These are phyloP conservation scores for Mycena sanguinolenta DNA, from an alignment of 768 basidiomycete species.

Conservation along the genomic window DNA sequence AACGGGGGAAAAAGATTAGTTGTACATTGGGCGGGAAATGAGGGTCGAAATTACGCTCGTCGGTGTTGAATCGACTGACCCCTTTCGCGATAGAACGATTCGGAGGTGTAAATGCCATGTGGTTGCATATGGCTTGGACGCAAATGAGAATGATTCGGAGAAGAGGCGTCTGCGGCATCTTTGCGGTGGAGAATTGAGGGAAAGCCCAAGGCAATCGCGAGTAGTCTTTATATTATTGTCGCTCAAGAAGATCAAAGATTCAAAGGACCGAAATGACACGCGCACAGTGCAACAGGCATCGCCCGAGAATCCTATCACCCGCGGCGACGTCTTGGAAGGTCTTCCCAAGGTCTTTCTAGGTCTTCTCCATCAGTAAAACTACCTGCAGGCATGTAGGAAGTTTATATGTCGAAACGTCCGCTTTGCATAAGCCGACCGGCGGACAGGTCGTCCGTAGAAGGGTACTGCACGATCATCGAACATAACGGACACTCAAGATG, in stretches of 20 bases:
- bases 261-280: constrained; percentile 16
- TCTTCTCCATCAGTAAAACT: constrained; percentile 15
- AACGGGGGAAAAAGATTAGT: too few relatives aligned
- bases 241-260: constrained; percentile 21
- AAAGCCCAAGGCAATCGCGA: background rate
- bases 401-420: background rate
- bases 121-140: constrained; percentile 58
- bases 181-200: background rate
- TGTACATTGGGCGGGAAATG: too few relatives aligned
- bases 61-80: constrained; percentile 56
- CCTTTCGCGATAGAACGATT: constrained; percentile 60
- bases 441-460: background rate
- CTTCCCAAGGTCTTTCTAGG: background rate
- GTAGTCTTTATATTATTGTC: constrained; percentile 14
- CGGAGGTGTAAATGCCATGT: constrained; percentile 62
- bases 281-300: constrained; percentile 4
- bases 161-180: constrained; percentile 49
- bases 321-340: constrained; percentile 2
- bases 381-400: background rate
- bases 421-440: background rate
- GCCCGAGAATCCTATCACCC: constrained; percentile 8
- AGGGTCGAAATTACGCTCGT: constrained; percentile 41
- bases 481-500: background rate
- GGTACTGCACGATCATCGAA: background rate
- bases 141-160: constrained; percentile 55